Evolutionary conservation across 805 yeast genomes (phyloP).

Genomic region (Sugiyamaella qingdaonensis): DNA sequence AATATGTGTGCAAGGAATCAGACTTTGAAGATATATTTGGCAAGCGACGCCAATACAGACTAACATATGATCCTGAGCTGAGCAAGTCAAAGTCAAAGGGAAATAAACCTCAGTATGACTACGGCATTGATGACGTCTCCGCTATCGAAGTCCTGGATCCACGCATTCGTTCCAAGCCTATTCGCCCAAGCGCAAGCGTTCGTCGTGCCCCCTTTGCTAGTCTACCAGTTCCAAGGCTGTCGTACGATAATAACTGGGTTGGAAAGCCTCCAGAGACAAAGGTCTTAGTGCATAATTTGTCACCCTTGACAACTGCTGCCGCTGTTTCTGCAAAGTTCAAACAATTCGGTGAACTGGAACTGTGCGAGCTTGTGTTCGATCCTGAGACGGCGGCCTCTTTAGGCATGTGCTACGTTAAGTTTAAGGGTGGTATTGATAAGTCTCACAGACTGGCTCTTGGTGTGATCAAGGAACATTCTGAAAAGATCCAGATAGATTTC

Average conservation of each 20-base stretch:
- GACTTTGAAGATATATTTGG: slow-evolving; percentile 14
- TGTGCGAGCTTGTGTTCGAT: slow-evolving; percentile 58
- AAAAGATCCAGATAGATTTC: slow-evolving; percentile 48
- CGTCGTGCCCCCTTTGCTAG: slow-evolving; percentile 20
- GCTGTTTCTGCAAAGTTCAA: slow-evolving; percentile 36
- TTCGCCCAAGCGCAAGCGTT: slow-evolving; percentile 17
- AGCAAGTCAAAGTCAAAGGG: slow-evolving; percentile 43
- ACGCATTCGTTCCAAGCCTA: slow-evolving; percentile 19
- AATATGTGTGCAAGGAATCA: background rate
- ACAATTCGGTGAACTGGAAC: slow-evolving; percentile 59
- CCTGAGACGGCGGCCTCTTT: slow-evolving; percentile 74
- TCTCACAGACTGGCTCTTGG: slow-evolving; percentile 45
- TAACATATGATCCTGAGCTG: slow-evolving; percentile 50
- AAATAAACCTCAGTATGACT: slow-evolving; percentile 30
- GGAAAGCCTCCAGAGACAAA: slow-evolving; percentile 73
- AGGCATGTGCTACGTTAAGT: slow-evolving; percentile 63
- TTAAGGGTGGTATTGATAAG: slow-evolving; percentile 45
- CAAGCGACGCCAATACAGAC: slow-evolving; percentile 26
- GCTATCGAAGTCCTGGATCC: slow-evolving; percentile 4
- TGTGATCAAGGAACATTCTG: slow-evolving; percentile 40
- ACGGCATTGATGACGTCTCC: background rate
- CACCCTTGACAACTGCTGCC: slow-evolving; percentile 29
- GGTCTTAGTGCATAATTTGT: slow-evolving; percentile 64
- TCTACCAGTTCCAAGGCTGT: slow-evolving; percentile 34
- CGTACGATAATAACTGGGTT: slow-evolving; percentile 65